Conservation (phyloP, 2,329 filamentous ascomycete species). For the Tolypocladium capitatum region DNA sequence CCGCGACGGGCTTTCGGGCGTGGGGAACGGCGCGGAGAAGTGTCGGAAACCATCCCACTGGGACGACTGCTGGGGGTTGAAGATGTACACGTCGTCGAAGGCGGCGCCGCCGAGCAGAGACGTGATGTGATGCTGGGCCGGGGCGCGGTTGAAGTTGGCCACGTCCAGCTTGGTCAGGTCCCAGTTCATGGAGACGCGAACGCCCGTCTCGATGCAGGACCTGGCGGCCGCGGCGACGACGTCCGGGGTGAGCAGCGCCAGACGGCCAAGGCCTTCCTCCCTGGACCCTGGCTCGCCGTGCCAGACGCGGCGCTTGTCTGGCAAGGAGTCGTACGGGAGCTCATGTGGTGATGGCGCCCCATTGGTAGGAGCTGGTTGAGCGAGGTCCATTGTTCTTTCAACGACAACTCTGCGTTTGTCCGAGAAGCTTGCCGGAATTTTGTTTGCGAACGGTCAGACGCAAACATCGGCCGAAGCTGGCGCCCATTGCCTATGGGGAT, state of each 20-base stretch:
- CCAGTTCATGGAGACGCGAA: constrained; percentile 39
- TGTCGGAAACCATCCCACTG: constrained; percentile 40
- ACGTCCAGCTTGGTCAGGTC: constrained; percentile 41
- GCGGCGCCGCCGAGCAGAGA: constrained; percentile 30
- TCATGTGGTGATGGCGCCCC: neutral
- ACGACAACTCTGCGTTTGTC: no score
- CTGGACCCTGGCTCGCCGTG: constrained; percentile 26
- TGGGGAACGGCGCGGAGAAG: constrained; percentile 28
- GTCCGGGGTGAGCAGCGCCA: constrained; percentile 36
- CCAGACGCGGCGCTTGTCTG: constrained; percentile 35
- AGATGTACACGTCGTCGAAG: constrained; percentile 35
- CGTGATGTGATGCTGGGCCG: constrained; percentile 35
- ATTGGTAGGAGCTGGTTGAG: neutral
- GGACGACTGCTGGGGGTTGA: constrained; percentile 37
- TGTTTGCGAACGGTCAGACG: no score
- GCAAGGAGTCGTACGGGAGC: constrained; percentile 23
- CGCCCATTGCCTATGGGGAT: no score
- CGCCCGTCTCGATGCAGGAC: constrained; percentile 36
- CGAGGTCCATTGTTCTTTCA: neutral
- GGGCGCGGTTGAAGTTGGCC: constrained; percentile 37
- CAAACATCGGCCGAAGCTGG: neutral
- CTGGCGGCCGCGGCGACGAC: constrained; percentile 31
- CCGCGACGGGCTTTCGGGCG: constrained; percentile 14
- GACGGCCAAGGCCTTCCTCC: constrained; percentile 39
- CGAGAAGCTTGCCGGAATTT: no score